phyloP scores from a whole-genome alignment of 208 protist species.

The Tritrichomonas foetus region DNA sequence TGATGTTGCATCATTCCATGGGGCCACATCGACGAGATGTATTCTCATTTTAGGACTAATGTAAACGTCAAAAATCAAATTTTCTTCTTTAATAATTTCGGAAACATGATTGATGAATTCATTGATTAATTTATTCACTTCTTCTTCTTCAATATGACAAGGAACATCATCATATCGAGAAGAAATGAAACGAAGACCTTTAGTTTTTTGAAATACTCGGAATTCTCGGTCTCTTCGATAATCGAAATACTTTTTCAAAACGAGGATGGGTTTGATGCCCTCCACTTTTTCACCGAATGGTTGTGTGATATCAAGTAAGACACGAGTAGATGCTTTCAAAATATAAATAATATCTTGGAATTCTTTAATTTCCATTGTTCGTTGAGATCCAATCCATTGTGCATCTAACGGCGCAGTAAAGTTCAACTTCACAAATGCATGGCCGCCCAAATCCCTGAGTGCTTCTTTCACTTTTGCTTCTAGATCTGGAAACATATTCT shows the following conservation, averaged over 20 bases:
- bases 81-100: background rate
- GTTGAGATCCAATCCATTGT: background rate
- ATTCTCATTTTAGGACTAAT: conserved; percentile 14
- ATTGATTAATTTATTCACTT: background rate
- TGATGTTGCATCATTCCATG: conserved; percentile 27
- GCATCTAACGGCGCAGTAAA: conserved; percentile 5
- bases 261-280: background rate
- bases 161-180: background rate
- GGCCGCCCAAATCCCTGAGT: background rate
- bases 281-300: background rate
- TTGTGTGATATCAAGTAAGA: background rate
- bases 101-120: background rate
- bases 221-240: background rate
- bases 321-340: conserved; percentile 10
- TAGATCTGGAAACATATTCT: background rate
- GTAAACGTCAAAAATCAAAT: conserved; percentile 10
- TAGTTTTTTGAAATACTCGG: background rate
- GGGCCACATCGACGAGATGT: background rate
- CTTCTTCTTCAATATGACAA: background rate
- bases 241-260: background rate
- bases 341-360: background rate
- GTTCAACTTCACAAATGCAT: background rate
- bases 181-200: background rate
- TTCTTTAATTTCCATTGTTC: background rate
- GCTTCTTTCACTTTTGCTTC: background rate